Conservation (phyloP, 306 rosid species). For the Arachis hypogaea region DNA sequence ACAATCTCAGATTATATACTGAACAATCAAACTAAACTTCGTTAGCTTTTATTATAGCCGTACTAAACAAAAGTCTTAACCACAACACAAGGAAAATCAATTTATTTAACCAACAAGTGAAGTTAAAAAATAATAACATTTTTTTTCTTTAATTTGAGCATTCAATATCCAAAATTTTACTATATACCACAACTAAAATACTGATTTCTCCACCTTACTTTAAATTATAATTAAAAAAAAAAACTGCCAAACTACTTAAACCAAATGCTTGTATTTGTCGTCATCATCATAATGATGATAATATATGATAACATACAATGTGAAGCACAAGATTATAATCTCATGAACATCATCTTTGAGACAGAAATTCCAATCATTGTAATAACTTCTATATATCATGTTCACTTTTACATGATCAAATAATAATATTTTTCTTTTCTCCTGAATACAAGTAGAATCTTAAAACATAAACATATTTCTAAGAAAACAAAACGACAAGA, state of each 20-base stretch:
- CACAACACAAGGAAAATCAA: not conserved
- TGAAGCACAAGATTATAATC: not conserved
- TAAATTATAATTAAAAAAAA: too few relatives aligned
- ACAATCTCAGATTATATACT: constrained; percentile 8
- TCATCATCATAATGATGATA: not conserved
- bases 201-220: not conserved
- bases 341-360: too few relatives aligned
- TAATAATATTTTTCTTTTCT: too few relatives aligned
- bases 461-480: not conserved
- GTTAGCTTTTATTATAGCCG: not conserved
- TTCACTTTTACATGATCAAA: too few relatives aligned
- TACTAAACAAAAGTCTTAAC: too few relatives aligned
- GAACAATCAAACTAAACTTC: too few relatives aligned
- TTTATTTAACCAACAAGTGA: not conserved
- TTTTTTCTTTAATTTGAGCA: too few relatives aligned
- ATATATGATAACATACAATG: not conserved
- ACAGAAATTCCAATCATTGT: too few relatives aligned
- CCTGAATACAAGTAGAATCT: too few relatives aligned
- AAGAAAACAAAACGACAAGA: not conserved
- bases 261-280: not conserved
- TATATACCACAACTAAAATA: not conserved
- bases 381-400: too few relatives aligned
- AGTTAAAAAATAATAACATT: not conserved
- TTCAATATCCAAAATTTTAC: not conserved
- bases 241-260: too few relatives aligned